A percentile compares a stretch with the other conserved stretches of the same genome.
These are phyloP conservation scores for Aspergillus sp. DNA, from an alignment of 2,329 filamentous ascomycete species.

Conservation along the genomic window DNA sequence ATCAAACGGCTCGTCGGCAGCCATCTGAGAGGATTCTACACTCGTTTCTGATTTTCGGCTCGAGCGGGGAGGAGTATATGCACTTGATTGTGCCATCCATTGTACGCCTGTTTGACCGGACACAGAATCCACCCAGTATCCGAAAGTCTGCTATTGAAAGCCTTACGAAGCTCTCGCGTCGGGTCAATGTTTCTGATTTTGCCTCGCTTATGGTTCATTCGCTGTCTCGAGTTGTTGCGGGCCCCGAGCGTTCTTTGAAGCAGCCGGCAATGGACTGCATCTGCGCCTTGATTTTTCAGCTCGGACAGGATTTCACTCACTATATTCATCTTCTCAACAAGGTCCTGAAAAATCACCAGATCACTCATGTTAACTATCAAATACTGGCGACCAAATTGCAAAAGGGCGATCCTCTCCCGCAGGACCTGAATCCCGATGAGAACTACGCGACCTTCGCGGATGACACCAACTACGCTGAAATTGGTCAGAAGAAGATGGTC, in stretches of 20 bases:
- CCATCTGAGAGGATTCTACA: constrained; percentile 88
- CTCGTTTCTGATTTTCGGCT: constrained; percentile 90
- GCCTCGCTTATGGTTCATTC: constrained; percentile 95
- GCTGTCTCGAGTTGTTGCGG: constrained; percentile 70
- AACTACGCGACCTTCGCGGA: constrained; percentile 70
- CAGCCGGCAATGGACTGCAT: constrained; percentile 84
- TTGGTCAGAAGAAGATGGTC: constrained; percentile 85
- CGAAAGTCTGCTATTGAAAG: constrained; percentile 89
- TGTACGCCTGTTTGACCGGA: constrained; percentile 86
- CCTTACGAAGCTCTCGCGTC: constrained; percentile 83
- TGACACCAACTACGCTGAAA: constrained; percentile 72
- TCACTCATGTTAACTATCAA: constrained; percentile 85
- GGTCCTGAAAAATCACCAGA: constrained; percentile 65
- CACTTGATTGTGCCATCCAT: constrained; percentile 95
- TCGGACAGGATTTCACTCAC: constrained; percentile 89
- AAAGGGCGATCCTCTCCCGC: constrained; percentile 88
- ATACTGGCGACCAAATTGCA: constrained; percentile 86
- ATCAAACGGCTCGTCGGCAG: constrained; percentile 63
- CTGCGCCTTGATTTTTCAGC: constrained; percentile 88
- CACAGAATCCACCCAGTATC: constrained; percentile 68
- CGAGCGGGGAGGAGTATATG: constrained; percentile 97
- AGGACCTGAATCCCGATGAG: constrained; percentile 82
- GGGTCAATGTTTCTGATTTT: constrained; percentile 96
- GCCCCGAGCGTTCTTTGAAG: constrained; percentile 63
- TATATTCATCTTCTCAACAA: constrained; percentile 94